Percentiles rank a stretch among this genome's conserved stretches.
These are phyloP conservation scores for Sporothrix pallida DNA, from an alignment of 2,329 filamentous ascomycete genomes.

Conservation along the genomic window DNA sequence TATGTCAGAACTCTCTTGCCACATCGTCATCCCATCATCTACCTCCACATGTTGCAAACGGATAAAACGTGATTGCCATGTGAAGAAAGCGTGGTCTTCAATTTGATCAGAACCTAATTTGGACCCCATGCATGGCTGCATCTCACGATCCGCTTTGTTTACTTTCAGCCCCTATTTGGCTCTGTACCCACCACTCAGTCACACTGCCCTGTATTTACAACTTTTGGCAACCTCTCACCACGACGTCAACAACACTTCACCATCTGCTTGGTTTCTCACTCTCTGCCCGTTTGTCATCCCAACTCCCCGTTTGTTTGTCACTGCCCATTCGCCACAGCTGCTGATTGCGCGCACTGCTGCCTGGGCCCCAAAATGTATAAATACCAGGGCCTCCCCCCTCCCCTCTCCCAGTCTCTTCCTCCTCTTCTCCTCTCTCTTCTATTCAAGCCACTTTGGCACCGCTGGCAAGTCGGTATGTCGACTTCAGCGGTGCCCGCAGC, in stretches of 20 bases:
- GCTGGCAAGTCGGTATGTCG: too few species aligned
- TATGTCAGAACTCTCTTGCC: background rate
- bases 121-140: too few species aligned
- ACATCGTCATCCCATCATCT: too few species aligned
- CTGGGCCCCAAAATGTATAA: background rate
- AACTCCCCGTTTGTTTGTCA: background rate
- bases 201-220: too few species aligned
- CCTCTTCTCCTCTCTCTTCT: background rate
- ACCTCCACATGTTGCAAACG: too few species aligned
- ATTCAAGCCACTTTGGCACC: background rate
- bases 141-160: background rate
- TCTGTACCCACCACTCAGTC: background rate
- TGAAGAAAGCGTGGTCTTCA: background rate
- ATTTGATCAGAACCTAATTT: background rate
- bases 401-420: background rate
- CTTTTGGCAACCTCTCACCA: background rate
- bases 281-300: background rate
- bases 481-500: too few species aligned
- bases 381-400: background rate
- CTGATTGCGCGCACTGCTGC: background rate
- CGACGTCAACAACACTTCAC: constrained; percentile 5
- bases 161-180: background rate
- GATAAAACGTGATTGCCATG: background rate
- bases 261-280: background rate
- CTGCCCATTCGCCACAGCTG: background rate